Evolutionary conservation across 306 rosid species (phyloP), one percentile per base, ranked within the genome.

Genomic region (Abrus precatorius): DNA sequence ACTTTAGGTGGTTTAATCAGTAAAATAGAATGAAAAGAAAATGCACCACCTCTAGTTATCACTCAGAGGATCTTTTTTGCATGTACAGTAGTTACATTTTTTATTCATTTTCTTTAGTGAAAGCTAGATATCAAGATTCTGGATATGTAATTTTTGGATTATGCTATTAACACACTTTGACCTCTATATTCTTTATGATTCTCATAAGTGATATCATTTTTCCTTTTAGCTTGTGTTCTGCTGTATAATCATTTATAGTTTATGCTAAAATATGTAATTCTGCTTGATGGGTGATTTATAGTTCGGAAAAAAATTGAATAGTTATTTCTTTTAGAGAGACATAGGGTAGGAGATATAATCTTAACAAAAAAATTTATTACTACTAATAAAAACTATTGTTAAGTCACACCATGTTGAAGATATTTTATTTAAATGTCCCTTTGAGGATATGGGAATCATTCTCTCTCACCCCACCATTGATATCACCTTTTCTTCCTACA

Each of bases 401-500:
- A 76, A 82, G 78, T 71, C 72, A 53, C 34, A 28, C 83, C 66
- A 62, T 41, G 9, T 53, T 38, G 30, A 77, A 86, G 82, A 83
- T 81, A 83, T 85, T 69, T 78, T 83, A 84, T 83, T 43, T 84
- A 57, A 81, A 82, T 65, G 83, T 83, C 75, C 29, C 82, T 81
- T 80, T 36, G 43, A 45, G 87, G 90, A 89, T 88, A 85, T 79
- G 61, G 81, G 79, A 74, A 88, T 91, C 82, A 91, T 91, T 80
- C 80, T 30, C 73, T 82, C 71, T 60, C 86, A 80, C 87, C 87
- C 84, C 88, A 84, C 90, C 75, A 59, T 79, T 72, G 77, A 86
- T 86, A 36, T 41, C 80, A 81, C 44, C 54, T 81, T 69, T 54
- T 66, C 82, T 73, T 57, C 77, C 73, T 54, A 11, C 64, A 54